Conservation (phyloP, 129 eudicot genomes). For the Solidago caesia region DNA sequence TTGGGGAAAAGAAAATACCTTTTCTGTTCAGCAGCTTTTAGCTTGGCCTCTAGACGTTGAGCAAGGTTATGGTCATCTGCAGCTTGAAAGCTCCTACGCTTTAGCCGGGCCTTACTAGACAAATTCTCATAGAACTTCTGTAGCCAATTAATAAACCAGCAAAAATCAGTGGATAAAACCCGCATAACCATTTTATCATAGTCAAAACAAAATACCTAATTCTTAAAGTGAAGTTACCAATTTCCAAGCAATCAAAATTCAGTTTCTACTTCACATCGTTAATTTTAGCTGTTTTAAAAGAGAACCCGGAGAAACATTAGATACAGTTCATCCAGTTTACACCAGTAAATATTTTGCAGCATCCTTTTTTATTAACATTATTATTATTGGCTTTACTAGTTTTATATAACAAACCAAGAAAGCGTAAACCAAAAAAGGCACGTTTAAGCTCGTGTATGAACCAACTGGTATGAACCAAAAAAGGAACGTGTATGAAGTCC, state of each 20-base stretch:
- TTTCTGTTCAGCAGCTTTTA: constrained; percentile 89
- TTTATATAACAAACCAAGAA: no score
- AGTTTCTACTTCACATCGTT: neutral
- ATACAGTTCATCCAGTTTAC: neutral
- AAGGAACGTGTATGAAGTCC: no score
- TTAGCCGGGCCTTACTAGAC: constrained; percentile 80
- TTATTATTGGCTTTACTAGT: neutral
- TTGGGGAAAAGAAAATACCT: constrained; percentile 43
- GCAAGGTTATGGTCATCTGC: constrained; percentile 57
- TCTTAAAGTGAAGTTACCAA: neutral
- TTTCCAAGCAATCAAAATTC: neutral
- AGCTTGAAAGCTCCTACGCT: constrained; percentile 63
- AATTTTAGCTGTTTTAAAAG: neutral
- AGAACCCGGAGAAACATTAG: neutral
- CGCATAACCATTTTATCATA: neutral
- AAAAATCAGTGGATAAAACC: constrained; percentile 9
- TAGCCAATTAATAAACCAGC: neutral
- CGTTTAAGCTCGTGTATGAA: no score
- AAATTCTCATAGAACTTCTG: constrained; percentile 80
- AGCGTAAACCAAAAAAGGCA: no score
- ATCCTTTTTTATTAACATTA: neutral
- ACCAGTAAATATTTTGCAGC: neutral
- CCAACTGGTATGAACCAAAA: no score
- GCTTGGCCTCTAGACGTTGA: constrained; percentile 88
- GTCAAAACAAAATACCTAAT: neutral